Percentiles rank a stretch among this genome's conserved stretches.
phyloP scores from a whole-genome alignment of 768 basidiomycete species.

The Solioccasus polychromus region DNA sequence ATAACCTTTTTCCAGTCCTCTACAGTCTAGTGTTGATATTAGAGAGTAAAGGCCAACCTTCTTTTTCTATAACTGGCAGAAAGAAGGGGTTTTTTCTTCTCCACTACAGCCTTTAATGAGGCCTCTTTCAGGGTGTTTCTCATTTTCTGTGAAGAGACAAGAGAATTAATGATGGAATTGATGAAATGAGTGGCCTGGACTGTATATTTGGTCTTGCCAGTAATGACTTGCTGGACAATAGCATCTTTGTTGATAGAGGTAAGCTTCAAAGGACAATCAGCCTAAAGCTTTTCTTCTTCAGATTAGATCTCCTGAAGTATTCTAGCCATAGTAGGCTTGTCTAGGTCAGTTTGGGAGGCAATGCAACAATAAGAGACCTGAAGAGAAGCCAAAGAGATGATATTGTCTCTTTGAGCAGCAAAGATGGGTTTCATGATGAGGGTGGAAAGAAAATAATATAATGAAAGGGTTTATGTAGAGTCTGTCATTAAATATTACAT shows the following conservation, averaged over 20 bases:
- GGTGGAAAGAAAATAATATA: too few relatives aligned
- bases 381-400: too few relatives aligned
- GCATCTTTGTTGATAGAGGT: constrained; percentile 10
- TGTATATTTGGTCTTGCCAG: constrained; percentile 18
- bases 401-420: too few relatives aligned
- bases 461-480: too few relatives aligned
- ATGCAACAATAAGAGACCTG: too few relatives aligned
- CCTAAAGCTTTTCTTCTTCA: not conserved
- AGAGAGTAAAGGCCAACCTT: not conserved
- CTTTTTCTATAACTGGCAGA: not conserved
- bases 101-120: constrained; percentile 13
- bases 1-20: constrained; percentile 2
- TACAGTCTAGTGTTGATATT: not conserved
- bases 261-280: not conserved
- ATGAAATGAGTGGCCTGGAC: not conserved
- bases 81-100: constrained; percentile 12
- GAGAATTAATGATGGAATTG: not conserved
- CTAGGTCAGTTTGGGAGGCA: too few relatives aligned
- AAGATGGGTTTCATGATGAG: too few relatives aligned
- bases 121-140: constrained; percentile 18
- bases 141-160: constrained; percentile 12
- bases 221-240: constrained; percentile 23
- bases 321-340: too few relatives aligned
- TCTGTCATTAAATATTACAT: too few relatives aligned
- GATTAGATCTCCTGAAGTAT: not conserved